phyloP scores from a whole-genome alignment of 805 yeast species.

The Metschnikowia kofuensis region DNA sequence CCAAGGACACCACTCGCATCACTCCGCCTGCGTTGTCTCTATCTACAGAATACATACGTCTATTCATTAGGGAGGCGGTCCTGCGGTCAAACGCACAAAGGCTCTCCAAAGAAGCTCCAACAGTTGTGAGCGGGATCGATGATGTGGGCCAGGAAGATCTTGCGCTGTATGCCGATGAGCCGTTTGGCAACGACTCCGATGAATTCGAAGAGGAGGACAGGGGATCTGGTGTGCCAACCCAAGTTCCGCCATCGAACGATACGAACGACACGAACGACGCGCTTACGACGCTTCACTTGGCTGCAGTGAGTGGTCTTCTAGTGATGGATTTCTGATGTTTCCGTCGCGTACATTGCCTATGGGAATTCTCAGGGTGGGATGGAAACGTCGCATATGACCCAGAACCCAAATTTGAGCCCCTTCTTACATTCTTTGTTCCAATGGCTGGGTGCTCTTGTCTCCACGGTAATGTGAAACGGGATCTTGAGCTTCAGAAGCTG shows the following conservation, averaged over 20 bases:
- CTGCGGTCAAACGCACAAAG: constrained; percentile 55
- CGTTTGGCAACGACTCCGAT: constrained; percentile 15
- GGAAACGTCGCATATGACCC: constrained; percentile 19
- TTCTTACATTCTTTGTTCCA: constrained; percentile 16
- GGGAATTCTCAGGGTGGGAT: too few relatives aligned
- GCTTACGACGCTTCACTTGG: constrained; percentile 53
- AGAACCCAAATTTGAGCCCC: constrained; percentile 25
- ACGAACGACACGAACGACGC: constrained; percentile 27
- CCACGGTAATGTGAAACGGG: constrained; percentile 31
- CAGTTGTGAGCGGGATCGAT: constrained; percentile 34
- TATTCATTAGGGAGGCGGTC: constrained; percentile 60
- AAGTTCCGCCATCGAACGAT: constrained; percentile 12
- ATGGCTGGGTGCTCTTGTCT: constrained; percentile 23
- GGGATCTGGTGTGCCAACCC: constrained; percentile 17
- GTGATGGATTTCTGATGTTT: constrained; percentile 48
- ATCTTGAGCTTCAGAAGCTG: constrained; percentile 15
- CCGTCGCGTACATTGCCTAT: too few relatives aligned
- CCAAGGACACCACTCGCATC: constrained; percentile 44
- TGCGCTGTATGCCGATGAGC: constrained; percentile 7
- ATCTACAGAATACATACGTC: constrained; percentile 51
- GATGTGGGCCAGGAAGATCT: constrained; percentile 16
- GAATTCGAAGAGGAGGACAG: constrained; percentile 14
- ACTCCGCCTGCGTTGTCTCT: constrained; percentile 47
- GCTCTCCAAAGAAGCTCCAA: constrained; percentile 24
- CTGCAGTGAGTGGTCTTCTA: constrained; percentile 54